Percentiles rank a stretch among this genome's conserved stretches.
Evolutionary conservation across 2,329 filamentous ascomycete species (phyloP).

Genomic region (Cadophora malorum): DNA sequence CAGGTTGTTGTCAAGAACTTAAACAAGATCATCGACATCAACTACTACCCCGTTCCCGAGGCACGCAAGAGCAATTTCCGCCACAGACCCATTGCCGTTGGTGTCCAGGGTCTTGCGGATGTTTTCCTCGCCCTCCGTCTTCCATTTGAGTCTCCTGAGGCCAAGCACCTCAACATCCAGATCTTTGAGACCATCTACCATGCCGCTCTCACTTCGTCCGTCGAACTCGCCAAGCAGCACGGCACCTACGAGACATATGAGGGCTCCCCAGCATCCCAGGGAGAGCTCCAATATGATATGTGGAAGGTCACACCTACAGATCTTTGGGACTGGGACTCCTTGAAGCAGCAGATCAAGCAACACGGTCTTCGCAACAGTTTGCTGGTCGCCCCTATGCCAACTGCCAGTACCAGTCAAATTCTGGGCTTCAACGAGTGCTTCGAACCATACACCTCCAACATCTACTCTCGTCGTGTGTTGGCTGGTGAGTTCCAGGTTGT

Average conservation of each 20-base stretch:
- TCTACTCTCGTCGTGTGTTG: constrained; percentile 97
- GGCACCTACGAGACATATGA: constrained; percentile 90
- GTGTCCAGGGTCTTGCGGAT: constrained; percentile 97
- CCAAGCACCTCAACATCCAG: constrained; percentile 92
- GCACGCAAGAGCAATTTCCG: constrained; percentile 96
- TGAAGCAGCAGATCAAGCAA: constrained; percentile 91
- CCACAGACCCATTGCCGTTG: constrained; percentile 92
- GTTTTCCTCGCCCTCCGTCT: constrained; percentile 96
- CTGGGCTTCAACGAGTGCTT: constrained; percentile 99
- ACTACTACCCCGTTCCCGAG: constrained; percentile 97
- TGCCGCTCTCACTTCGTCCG: constrained; percentile 87
- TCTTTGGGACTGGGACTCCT: constrained; percentile 92
- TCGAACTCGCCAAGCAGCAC: constrained; percentile 81
- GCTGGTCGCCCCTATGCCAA: constrained; percentile 96
- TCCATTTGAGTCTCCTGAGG: constrained; percentile 96
- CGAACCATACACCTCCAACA: constrained; percentile 99
- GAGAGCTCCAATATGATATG: constrained; percentile 98
- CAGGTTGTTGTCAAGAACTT: constrained; percentile 93
- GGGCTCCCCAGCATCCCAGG: constrained; percentile 92
- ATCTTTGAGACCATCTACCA: constrained; percentile 99
- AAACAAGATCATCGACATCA: constrained; percentile 98
- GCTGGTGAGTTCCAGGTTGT: constrained; percentile 99
- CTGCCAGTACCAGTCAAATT: constrained; percentile 96
- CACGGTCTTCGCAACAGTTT: constrained; percentile 95
- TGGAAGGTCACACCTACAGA: constrained; percentile 93